A percentile compares a stretch with the other conserved stretches of the same genome.
Conservation (phyloP, 2,329 filamentous ascomycete species). For the Trichoderma lentiforme region DNA sequence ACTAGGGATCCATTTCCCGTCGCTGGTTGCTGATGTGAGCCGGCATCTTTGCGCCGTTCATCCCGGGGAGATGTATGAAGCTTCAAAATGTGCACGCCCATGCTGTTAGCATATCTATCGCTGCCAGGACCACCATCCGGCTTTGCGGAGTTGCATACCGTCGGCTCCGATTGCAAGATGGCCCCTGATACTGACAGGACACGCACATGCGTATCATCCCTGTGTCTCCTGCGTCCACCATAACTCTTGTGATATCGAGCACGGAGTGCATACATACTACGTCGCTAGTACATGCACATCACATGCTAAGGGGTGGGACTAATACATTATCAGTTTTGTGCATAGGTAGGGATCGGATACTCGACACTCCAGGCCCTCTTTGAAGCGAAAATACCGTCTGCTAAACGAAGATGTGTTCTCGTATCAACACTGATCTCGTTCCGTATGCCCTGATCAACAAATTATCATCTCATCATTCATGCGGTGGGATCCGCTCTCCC, state of each 20-base stretch:
- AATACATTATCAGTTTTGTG: neutral
- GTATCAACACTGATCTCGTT: neutral
- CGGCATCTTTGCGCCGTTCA: neutral
- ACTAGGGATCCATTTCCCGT: neutral
- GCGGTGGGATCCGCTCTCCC: slow-evolving; percentile 10
- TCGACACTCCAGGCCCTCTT: neutral
- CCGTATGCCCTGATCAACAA: neutral
- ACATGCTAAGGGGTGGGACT: neutral
- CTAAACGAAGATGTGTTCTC: neutral
- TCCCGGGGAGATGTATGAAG: neutral
- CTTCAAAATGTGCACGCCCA: neutral
- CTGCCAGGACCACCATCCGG: neutral
- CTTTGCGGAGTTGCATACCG: neutral
- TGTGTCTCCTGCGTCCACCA: neutral
- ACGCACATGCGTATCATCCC: slow-evolving; percentile 1
- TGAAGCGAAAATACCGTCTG: neutral
- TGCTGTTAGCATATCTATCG: neutral
- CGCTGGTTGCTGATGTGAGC: neutral
- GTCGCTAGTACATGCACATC: neutral
- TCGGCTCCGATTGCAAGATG: neutral
- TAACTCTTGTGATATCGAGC: neutral
- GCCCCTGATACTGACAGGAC: neutral
- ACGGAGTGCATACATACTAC: neutral
- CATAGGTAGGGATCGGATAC: neutral
- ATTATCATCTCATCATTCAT: neutral